Evolutionary conservation across 306 rosid species (phyloP).

Genomic region (Mimosa bimucronata): DNA sequence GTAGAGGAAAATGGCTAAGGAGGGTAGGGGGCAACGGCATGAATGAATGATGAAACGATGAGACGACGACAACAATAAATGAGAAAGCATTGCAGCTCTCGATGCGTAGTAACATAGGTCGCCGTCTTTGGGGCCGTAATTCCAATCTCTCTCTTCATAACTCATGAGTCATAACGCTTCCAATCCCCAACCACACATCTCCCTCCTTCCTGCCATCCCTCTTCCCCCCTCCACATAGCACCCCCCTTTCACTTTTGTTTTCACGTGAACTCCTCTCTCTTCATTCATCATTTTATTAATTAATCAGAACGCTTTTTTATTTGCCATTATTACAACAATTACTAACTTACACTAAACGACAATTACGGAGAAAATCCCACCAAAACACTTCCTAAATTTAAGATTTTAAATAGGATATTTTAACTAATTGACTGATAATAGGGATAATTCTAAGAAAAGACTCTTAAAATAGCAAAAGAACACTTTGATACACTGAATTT

Average conservation of each 20-base stretch:
- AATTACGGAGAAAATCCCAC: too few relatives aligned
- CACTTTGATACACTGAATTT: too few relatives aligned
- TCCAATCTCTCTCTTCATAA: background rate
- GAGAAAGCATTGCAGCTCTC: conserved; percentile 9
- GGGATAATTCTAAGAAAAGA: too few relatives aligned
- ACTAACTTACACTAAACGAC: too few relatives aligned
- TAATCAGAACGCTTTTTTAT: too few relatives aligned
- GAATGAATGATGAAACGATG: too few relatives aligned
- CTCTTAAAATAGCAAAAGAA: too few relatives aligned
- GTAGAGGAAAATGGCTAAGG: background rate
- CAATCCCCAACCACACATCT: conserved; percentile 5
- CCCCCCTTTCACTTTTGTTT: background rate
- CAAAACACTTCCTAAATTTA: too few relatives aligned
- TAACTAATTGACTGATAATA: too few relatives aligned
- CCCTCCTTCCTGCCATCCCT: background rate
- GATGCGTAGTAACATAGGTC: conserved; percentile 32
- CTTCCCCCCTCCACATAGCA: conserved; percentile 16
- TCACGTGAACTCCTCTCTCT: background rate
- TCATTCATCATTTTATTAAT: too few relatives aligned
- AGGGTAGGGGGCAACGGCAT: background rate
- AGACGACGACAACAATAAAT: conserved; percentile 8
- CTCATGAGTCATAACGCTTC: background rate
- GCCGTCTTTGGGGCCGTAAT: background rate
- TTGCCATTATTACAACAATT: too few relatives aligned
- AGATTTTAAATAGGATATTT: too few relatives aligned